phyloP scores from a whole-genome alignment of 768 basidiomycete species.

The Chalciporus chontae region DNA sequence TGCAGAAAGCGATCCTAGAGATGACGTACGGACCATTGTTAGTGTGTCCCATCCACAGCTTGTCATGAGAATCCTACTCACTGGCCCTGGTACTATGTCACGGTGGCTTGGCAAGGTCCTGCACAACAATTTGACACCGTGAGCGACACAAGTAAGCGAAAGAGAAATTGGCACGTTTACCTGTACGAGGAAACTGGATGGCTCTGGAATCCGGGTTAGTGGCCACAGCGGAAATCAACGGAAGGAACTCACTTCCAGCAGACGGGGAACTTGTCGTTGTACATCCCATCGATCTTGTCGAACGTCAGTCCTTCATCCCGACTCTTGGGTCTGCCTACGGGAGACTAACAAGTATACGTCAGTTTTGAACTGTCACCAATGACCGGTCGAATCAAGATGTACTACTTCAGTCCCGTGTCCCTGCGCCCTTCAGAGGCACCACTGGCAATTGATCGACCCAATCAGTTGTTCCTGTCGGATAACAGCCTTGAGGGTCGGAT shows the following conservation, averaged over 20 bases:
- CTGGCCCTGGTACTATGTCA: neutral
- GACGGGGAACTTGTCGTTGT: neutral
- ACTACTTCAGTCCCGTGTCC: no score
- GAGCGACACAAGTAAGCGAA: no score
- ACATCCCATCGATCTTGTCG: neutral
- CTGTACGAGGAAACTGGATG: neutral
- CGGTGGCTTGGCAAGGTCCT: neutral
- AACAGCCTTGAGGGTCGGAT: no score
- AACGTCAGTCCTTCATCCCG: neutral
- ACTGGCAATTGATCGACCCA: no score
- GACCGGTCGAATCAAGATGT: no score
- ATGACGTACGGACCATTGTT: neutral
- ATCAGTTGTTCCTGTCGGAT: no score
- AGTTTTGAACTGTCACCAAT: no score
- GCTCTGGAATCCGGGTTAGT: neutral
- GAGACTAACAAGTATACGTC: no score
- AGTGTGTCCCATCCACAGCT: neutral
- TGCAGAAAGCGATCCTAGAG: neutral
- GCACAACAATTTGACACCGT: no score
- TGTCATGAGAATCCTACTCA: neutral
- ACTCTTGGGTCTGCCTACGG: no score
- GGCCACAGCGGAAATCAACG: neutral
- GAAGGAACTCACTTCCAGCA: neutral
- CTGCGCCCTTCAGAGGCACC: no score
- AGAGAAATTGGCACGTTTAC: neutral